Evolutionary conservation across 169 alveolate species (phyloP), one percentile per base, ranked within the genome.

Genomic region (Plasmodium gaboni): DNA sequence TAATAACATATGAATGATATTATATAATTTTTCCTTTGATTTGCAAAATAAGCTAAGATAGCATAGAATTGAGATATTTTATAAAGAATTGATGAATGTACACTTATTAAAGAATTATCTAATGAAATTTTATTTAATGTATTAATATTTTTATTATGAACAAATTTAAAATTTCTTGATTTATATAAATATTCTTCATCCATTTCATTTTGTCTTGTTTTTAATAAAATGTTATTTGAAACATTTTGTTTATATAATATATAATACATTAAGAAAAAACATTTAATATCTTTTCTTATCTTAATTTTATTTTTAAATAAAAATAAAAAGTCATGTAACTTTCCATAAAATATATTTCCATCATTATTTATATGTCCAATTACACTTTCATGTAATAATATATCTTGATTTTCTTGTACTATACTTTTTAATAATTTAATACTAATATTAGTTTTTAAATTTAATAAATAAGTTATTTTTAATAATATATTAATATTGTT

Each of bases 311-410:
- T 86, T 61, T 86, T 86, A 86, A 70, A 86, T 60, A 86, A 51
- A 71, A 86, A 86, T 32, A 86, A 71, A 71, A 86, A 86, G 28
- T 86, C 92, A 60, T 70, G 74, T 46, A 86, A 86, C 61, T 86
- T 86, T n/a, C 92, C 92, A 70, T 86, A 86, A n/a, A 57, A 64
- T 44, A 86, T 86, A 86, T 86, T 86, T 28, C 92, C 92, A 19
- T 86, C 74, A 64, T 86, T 86, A 59, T 86, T 70, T 60, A 86
- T 86, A 15, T 71, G 92, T n/a, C 92, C 92, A 32, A 86, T 67
- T 71, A 86, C 55, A 7, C 59, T 70, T 51, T 86, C 92, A 53
- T 86, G 28, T 42, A 86, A 28, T n/a, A 86, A 73, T 1, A 86
- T 46, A 46, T 72, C 92, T 61, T 86, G 92, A 44, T 86, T 86